Percentiles rank a stretch among this genome's conserved stretches.
These are phyloP conservation scores for Diaporthe nobilis DNA, from an alignment of 2,329 filamentous ascomycete genomes.

Conservation along the genomic window DNA sequence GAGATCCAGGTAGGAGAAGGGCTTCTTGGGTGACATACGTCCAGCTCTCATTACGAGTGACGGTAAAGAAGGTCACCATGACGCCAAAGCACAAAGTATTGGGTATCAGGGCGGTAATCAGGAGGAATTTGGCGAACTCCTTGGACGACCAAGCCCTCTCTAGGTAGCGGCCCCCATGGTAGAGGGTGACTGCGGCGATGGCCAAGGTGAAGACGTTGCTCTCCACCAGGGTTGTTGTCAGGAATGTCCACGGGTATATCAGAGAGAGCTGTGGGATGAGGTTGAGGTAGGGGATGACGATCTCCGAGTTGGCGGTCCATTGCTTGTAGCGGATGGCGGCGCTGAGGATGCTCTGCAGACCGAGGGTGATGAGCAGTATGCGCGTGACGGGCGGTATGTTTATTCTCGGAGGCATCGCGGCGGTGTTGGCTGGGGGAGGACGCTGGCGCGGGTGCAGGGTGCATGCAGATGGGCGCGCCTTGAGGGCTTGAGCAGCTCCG, in stretches of 20 bases:
- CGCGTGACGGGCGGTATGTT: constrained; percentile 95
- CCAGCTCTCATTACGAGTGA: constrained; percentile 77
- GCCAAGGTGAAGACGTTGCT: constrained; percentile 90
- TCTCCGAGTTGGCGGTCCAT: constrained; percentile 73
- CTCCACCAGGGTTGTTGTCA: constrained; percentile 90
- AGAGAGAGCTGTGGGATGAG: constrained; percentile 87
- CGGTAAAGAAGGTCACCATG: constrained; percentile 79
- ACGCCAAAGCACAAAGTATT: constrained; percentile 82
- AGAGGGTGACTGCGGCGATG: constrained; percentile 83
- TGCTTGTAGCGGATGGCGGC: constrained; percentile 81
- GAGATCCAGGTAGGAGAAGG: constrained; percentile 22
- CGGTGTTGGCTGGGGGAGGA: constrained; percentile 12
- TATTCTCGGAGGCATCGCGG: constrained; percentile 82
- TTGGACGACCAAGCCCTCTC: constrained; percentile 95
- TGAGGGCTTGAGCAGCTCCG: constrained; percentile 33
- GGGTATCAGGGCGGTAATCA: constrained; percentile 82
- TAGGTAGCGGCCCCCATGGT: constrained; percentile 93
- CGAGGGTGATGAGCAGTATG: constrained; percentile 79
- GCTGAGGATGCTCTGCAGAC: constrained; percentile 86
- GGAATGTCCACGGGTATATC: constrained; percentile 92
- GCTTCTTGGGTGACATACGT: constrained; percentile 64
- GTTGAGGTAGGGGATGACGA: constrained; percentile 87
- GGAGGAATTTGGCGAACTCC: constrained; percentile 92
- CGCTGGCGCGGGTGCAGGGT: constrained; percentile 21
- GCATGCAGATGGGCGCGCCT: constrained; percentile 23